Evolutionary conservation across 2,329 filamentous ascomycete species (phyloP), one percentile per base, ranked within the genome.

Genomic region (Gnomoniopsis sp.): DNA sequence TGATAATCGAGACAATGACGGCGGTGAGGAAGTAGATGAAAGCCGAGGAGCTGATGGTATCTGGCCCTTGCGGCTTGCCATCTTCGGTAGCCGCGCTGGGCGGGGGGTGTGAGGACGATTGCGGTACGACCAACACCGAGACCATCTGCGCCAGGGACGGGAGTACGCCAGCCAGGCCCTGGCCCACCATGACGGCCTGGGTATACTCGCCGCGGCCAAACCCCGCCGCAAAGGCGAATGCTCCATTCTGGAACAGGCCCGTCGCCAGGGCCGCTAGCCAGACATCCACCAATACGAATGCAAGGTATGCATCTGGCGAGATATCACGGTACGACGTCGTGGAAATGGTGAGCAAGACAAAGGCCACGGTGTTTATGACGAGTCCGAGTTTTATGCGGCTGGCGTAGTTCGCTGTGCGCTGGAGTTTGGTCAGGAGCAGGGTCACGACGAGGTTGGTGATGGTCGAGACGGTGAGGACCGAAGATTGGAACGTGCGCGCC

Each of bases 111-210:
- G 43, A 36, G 1, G 14, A 50, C 61, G 58, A 78, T 72, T 50
- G 75, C 69, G 84, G 77, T 1, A 91, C 79, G 36, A 85, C 82
- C 12, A 97, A 79, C 14, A 96, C 92, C 1, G 90, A 89, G 48
- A 90, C 72, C 65, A 98, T 93, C 73, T 98, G 93, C 1, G 91
- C 90, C 50, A 96, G 80, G 50, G 90, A 88, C 0, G 95, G 95
- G 3, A 98, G 77, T 11, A 99, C 93, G 33, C 95, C 95, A 0
- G 95, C 93, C 3, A 99, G 81, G 34, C 88, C 93, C 73, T 99
- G 95, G 1, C 95, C 95, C 3, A 88, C 87, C 93, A 99, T 98
- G 72, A 98, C 92, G 23, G 89, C 93, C 74, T 98, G 93, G 57
- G 91, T 96, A 72, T 98, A 99, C 72, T 95, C 90, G 21, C 88